Evolutionary conservation across 805 yeast genomes (phyloP).

Genomic region (Lipomyces mesembrius): DNA sequence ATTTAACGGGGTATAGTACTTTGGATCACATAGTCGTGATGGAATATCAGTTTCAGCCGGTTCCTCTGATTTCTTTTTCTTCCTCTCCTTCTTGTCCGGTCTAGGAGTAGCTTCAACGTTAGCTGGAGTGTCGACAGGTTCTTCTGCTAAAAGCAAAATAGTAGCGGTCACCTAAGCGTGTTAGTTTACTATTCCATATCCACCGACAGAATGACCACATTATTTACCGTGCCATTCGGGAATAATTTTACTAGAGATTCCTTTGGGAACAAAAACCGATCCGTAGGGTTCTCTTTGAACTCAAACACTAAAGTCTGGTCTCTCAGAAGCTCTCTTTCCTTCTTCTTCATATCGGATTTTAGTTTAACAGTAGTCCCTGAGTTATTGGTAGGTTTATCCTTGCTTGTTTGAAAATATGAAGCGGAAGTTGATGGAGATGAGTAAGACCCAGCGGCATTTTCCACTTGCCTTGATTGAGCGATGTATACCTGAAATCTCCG

Average conservation of each 20-base stretch:
- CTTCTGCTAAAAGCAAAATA: constrained; percentile 17
- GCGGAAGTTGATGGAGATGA: constrained; percentile 7
- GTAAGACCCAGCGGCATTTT: neutral
- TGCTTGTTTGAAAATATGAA: neutral
- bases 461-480: constrained; percentile 48
- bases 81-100: constrained; percentile 37
- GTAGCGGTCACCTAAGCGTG: constrained; percentile 30
- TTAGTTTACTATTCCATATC: constrained; percentile 41
- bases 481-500: constrained; percentile 80
- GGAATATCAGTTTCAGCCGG: neutral
- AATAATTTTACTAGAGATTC: constrained; percentile 71
- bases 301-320: constrained; percentile 71
- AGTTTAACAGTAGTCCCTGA: constrained; percentile 8
- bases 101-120: neutral
- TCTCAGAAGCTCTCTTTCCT: constrained; percentile 31
- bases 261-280: constrained; percentile 75
- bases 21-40: neutral
- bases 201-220: constrained; percentile 41
- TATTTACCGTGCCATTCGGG: constrained; percentile 33
- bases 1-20: constrained; percentile 60
- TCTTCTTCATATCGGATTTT: constrained; percentile 15
- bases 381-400: neutral
- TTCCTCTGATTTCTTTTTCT: constrained; percentile 37
- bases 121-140: constrained; percentile 1
- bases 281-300: constrained; percentile 75